Evolutionary conservation across 208 protist species (phyloP), one percentile per base, ranked within the genome.

Genomic region (Wallacemonas sp.): DNA sequence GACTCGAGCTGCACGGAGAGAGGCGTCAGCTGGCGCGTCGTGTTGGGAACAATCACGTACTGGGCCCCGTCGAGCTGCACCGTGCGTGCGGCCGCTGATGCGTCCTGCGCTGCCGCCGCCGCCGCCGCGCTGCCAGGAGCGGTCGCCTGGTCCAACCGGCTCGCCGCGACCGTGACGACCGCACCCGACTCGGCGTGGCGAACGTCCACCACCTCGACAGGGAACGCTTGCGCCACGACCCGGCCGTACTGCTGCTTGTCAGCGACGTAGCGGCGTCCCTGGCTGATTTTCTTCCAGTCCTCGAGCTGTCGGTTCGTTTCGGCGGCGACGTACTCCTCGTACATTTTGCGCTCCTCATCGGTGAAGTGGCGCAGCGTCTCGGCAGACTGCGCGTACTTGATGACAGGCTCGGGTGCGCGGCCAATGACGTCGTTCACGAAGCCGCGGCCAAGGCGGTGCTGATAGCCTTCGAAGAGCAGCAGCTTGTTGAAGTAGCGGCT

Each of bases 401-500:
- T 80, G 8, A 78, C 71, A 9, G 85, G 81, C 77, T 96, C 85
- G 36, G 87, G 87, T n/a, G 90, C 87, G 36, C 66, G 74, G 32
- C 83, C 85, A 19, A 38, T 30, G 2, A 88, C 75, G 32, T 84
- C 81, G 5, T 68, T 69, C 36, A 80, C 71, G 60, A 85, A 90
- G 32, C 83, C 78, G 23, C 87, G 87, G 23, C 66, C 75, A 61
- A 91, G 56, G 34, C 87, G 87, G 43, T 91, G 64, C 44, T 84
- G 77, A 64, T 80, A 93, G 12, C 71, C 80, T 36, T 92, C 87
- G 32, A 87, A 60, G 24, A 91, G 73, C 17, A 92, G 70, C 38
- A 96, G 54, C 3, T 76, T 72, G 66, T 88, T 96, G 57, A 96
- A 56, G 68, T 96, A 96, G 39, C 90, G 82, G 46, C 70, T 72